Conservation (phyloP, 1,284 basidiomycete species). For the Fomitopsis schrenkii region DNA sequence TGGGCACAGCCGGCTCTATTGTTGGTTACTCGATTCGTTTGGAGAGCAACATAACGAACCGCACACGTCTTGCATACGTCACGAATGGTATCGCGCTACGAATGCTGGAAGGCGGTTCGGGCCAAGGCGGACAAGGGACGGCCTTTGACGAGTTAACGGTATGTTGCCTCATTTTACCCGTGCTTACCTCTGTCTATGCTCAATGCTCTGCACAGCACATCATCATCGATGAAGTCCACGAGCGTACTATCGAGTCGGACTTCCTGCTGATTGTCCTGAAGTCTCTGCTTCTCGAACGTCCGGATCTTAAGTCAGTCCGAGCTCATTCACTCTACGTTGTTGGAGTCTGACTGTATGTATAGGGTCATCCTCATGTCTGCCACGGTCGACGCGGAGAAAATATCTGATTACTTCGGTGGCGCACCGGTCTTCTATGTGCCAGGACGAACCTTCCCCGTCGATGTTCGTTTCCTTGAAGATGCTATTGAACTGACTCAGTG, state of each 20-base stretch:
- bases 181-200: background rate
- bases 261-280: slow-evolving; percentile 96
- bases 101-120: slow-evolving; percentile 87
- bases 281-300: slow-evolving; percentile 76
- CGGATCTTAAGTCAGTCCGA: slow-evolving; percentile 72
- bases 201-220: slow-evolving; percentile 53
- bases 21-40: slow-evolving; percentile 96
- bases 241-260: slow-evolving; percentile 96
- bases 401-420: slow-evolving; percentile 89
- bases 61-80: slow-evolving; percentile 81
- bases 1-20: slow-evolving; percentile 78
- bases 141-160: slow-evolving; percentile 95
- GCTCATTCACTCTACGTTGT: background rate
- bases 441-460: slow-evolving; percentile 96
- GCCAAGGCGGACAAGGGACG: slow-evolving; percentile 60
- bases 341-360: background rate
- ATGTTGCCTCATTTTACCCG: slow-evolving; percentile 19
- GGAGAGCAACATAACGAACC: slow-evolving; percentile 83
- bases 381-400: slow-evolving; percentile 92
- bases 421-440: slow-evolving; percentile 90
- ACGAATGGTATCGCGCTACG: slow-evolving; percentile 96
- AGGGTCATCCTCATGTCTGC: slow-evolving; percentile 98
- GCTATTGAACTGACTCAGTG: slow-evolving; percentile 87
- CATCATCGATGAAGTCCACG: slow-evolving; percentile 89
- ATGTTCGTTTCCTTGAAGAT: slow-evolving; percentile 88